Conservation (phyloP, 371 early-diverging fungal genomes). For the Mortierella sp. region DNA sequence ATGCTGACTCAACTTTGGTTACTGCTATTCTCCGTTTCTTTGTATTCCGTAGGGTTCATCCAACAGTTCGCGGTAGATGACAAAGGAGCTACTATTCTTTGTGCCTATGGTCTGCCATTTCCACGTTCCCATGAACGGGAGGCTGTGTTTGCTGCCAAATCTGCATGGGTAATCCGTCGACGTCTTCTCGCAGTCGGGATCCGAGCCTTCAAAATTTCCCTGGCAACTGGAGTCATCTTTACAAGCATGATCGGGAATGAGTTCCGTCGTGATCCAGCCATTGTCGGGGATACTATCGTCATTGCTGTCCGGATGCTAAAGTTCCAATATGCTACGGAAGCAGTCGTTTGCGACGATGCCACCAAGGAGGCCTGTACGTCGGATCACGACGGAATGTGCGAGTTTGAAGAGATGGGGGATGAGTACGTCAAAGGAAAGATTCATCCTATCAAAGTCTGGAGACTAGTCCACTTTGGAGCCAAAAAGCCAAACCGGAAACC, state of each 20-base stretch:
- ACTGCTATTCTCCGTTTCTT: background rate
- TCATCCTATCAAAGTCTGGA: conserved; percentile 57
- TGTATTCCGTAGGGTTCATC: conserved; percentile 43
- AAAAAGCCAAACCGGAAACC: conserved; percentile 4
- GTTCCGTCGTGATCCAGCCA: conserved; percentile 63
- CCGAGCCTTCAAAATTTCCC: conserved; percentile 58
- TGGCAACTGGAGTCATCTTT: conserved; percentile 61
- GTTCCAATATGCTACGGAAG: conserved; percentile 55
- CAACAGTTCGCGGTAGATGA: conserved; percentile 68
- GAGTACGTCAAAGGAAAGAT: conserved; percentile 64
- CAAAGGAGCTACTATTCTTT: conserved; percentile 64
- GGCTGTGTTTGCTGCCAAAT: conserved; percentile 64
- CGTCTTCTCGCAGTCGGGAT: conserved; percentile 27
- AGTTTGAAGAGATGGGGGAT: conserved; percentile 63
- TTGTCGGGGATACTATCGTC: conserved; percentile 63
- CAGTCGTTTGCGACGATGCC: conserved; percentile 58
- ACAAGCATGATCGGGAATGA: conserved; percentile 60
- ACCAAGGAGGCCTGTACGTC: conserved; percentile 55
- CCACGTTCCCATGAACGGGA: conserved; percentile 65
- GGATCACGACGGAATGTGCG: conserved; percentile 57
- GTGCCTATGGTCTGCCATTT: conserved; percentile 60
- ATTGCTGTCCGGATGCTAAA: conserved; percentile 65
- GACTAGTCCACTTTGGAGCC: conserved; percentile 53
- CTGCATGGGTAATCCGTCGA: conserved; percentile 59
- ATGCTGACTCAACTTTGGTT: background rate